Evolutionary conservation across 352 stramenopile species (phyloP).

Genomic region (Globisporangium perplexum): DNA sequence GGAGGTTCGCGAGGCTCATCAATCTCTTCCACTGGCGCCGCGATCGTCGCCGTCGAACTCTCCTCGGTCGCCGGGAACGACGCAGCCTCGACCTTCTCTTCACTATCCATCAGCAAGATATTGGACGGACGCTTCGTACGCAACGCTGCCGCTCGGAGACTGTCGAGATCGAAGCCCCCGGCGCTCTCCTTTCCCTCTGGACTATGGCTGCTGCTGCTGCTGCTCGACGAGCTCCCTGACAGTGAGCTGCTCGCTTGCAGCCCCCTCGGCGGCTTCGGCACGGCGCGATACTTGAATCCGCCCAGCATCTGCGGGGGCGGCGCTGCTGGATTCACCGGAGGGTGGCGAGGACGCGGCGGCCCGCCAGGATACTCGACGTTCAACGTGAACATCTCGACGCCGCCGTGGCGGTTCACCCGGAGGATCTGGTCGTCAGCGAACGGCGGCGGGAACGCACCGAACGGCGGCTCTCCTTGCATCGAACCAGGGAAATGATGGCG

Average conservation of each 20-base stretch:
- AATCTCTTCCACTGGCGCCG: neutral
- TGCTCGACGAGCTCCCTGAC: neutral
- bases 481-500: neutral
- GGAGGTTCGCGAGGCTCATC: neutral
- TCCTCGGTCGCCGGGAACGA: slow-evolving; percentile 6
- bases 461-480: neutral
- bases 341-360: slow-evolving; percentile 5
- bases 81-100: neutral
- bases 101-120: neutral
- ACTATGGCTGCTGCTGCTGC: slow-evolving; percentile 3
- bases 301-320: slow-evolving; percentile 11
- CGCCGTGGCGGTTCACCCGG: slow-evolving; percentile 63
- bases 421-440: slow-evolving; percentile 60
- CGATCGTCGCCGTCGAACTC: neutral
- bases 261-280: slow-evolving; percentile 11
- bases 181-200: neutral
- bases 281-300: slow-evolving; percentile 43
- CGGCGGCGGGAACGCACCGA: slow-evolving; percentile 7
- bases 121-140: slow-evolving; percentile 39
- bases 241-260: neutral
- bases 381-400: slow-evolving; percentile 45
- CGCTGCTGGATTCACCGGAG: neutral
- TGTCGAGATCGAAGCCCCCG: slow-evolving; percentile 45
- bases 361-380: slow-evolving; percentile 5
- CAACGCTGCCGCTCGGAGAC: slow-evolving; percentile 56